These are phyloP conservation scores for Aquilaria agallochum DNA, from an alignment of 441 rosid species.

Conservation along the genomic window DNA sequence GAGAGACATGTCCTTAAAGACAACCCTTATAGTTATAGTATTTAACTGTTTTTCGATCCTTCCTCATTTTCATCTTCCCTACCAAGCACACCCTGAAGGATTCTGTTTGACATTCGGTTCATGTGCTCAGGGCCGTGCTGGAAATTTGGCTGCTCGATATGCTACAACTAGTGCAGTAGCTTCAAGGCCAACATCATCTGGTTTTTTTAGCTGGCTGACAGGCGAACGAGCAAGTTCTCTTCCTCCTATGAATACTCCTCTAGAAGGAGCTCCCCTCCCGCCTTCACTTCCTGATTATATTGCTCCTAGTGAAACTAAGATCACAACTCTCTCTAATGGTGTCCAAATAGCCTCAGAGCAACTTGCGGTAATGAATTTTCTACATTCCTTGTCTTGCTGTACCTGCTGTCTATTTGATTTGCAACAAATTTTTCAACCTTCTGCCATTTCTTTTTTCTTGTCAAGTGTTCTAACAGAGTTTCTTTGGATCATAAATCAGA, in stretches of 20 bases:
- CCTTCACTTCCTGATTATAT: conserved; percentile 61
- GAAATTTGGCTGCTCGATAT: conserved; percentile 39
- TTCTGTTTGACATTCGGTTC: neutral
- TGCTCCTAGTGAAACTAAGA: conserved; percentile 51
- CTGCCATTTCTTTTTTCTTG: neutral
- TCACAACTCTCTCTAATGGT: conserved; percentile 71
- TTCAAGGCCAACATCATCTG: conserved; percentile 46
- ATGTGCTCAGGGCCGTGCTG: conserved; percentile 38
- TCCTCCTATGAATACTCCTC: conserved; percentile 56
- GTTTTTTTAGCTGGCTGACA: conserved; percentile 66
- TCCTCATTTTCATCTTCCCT: neutral
- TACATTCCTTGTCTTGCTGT: neutral
- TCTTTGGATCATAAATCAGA: conserved; percentile 36
- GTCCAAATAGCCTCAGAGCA: conserved; percentile 71
- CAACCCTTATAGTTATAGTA: no score
- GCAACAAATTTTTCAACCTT: neutral
- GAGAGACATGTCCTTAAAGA: no score
- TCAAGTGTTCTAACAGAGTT: conserved; percentile 6
- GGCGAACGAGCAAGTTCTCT: conserved; percentile 42
- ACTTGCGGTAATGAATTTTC: conserved; percentile 33
- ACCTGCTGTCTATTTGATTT: neutral
- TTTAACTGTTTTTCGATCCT: neutral
- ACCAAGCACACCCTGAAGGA: neutral
- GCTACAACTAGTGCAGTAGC: conserved; percentile 67
- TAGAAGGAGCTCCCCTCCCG: conserved; percentile 56